Base-by-base conservation (phyloP, 805 yeast species). In the Schwanniomyces pseudopolymorphus region DNA sequence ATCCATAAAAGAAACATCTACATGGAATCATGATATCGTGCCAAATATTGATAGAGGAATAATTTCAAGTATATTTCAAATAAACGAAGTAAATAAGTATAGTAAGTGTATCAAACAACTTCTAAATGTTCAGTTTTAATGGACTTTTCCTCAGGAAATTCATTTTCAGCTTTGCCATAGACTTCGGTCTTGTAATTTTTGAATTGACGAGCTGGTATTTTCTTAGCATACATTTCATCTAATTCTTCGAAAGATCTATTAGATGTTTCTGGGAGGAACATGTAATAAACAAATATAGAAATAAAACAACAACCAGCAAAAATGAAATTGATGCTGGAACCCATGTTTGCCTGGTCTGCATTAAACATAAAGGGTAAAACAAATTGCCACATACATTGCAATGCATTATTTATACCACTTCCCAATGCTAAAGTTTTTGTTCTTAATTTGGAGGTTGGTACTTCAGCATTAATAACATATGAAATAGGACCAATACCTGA, bases 311-410 rank as follows among this genome's bases (percentile, higher is more conserved):
- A 54, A 0, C 70, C 79, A 20, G 71, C 74, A 63, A 72, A 66
- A 45, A 77, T 65, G 51, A 72, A 73, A 5, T 71, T 77, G 21
- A 74, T 70, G 50, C 73, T 75, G 8, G 74, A 74, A 20, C 75
- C 69, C 74, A 73, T 59, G 51, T 77, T 67, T 45, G 73, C 77
- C 33, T 64, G 60, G 14, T 59, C 58, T 2, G 77, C 69, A 51
- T 75, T 77, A 55, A 77, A 62, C 78, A 77, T 67, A 52, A 72
- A 75, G 11, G 81, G 82, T 25, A 44, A 43, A 33, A 69, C 61
- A 44, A 74, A 60, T 8, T 67, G 49, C 53, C 62, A 56, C 49
- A 64, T 58, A 43, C 63, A 59, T 44, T 59, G 59, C 31, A 61
- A 55, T 13, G 60, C 45, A 47, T 63, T 58, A 33, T 42, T 35